phyloP scores from a whole-genome alignment of 345 rosid genomes.

The Citrus australasica region DNA sequence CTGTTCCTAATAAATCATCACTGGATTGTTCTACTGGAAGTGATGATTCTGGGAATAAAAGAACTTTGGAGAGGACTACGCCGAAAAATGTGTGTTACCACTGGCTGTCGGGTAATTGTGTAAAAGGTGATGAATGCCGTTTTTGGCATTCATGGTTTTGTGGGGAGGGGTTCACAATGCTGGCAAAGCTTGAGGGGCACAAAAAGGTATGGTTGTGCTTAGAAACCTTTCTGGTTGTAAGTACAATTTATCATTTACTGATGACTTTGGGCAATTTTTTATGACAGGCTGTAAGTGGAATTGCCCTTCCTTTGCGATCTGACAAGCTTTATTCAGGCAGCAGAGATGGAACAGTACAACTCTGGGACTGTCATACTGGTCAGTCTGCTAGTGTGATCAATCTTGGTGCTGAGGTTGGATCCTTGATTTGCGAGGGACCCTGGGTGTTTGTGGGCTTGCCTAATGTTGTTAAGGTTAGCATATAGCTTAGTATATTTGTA shows the following conservation, averaged over 20 bases:
- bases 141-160: no score
- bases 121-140: no score
- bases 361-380: conserved; percentile 63
- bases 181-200: no score
- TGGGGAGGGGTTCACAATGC: no score
- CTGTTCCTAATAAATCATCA: background rate
- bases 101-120: no score
- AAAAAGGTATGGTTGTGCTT: no score
- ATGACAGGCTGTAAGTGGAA: conserved; percentile 48
- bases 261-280: no score
- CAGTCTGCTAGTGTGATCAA: conserved; percentile 27
- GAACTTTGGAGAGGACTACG: background rate
- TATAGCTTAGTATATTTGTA: background rate
- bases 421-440: conserved; percentile 45
- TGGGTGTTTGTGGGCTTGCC: conserved; percentile 67
- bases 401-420: conserved; percentile 46
- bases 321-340: conserved; percentile 59
- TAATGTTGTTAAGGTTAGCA: conserved; percentile 45
- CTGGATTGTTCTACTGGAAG: conserved; percentile 1
- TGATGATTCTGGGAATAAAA: background rate
- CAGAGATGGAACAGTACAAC: conserved; percentile 36
- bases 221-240: no score
- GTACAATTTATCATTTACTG: no score
- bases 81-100: background rate
- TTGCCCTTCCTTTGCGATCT: conserved; percentile 45